Conservation (phyloP, 116 monocot species). For the Trichopus zeylanicus region DNA sequence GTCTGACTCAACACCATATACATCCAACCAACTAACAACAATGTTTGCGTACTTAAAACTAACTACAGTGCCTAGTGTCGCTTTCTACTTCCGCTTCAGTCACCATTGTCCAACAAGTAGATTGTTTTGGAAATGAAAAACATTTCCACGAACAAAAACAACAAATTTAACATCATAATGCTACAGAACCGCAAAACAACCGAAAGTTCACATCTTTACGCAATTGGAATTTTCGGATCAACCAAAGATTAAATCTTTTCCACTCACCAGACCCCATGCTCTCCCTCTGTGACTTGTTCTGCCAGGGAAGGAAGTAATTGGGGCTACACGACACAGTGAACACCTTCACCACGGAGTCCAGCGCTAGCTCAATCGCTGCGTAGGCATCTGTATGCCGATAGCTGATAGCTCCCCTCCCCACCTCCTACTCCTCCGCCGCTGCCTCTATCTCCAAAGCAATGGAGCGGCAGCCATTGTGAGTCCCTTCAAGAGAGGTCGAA, state of each 20-base stretch:
- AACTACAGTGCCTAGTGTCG: no score
- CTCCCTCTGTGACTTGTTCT: constrained; percentile 96
- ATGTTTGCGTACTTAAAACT: no score
- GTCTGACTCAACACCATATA: no score
- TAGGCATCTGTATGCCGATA: constrained; percentile 59
- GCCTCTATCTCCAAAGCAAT: not conserved
- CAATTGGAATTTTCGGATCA: not conserved
- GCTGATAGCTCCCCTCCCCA: not conserved
- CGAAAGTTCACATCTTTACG: not conserved
- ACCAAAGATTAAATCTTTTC: not conserved
- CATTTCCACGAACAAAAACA: not conserved
- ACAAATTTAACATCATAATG: not conserved
- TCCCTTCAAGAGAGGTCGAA: not conserved
- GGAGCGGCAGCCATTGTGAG: not conserved
- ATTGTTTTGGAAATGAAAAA: no score
- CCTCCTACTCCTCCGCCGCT: constrained; percentile 13
- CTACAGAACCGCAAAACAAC: not conserved
- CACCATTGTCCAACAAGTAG: no score
- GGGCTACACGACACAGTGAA: constrained; percentile 93
- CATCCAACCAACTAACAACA: no score
- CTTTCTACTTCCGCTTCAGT: no score
- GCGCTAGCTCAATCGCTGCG: constrained; percentile 81
- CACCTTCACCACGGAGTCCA: constrained; percentile 95
- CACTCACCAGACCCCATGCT: constrained; percentile 79
- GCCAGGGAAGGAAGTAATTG: constrained; percentile 96